These are phyloP conservation scores for Fomitiporia mediterranea DNA, from an alignment of 1,284 basidiomycete genomes.

Conservation along the genomic window DNA sequence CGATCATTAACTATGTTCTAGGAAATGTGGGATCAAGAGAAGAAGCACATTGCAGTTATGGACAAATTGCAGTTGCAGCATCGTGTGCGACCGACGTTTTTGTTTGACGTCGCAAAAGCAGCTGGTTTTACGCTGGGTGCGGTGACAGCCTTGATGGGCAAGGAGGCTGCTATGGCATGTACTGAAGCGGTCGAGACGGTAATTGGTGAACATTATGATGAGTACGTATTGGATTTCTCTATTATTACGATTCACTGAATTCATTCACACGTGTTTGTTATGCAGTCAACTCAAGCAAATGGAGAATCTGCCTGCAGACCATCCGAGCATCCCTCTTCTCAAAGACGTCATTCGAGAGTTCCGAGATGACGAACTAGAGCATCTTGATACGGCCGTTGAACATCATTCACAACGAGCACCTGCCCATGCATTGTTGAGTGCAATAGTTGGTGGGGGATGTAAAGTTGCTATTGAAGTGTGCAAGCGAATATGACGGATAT, in stretches of 20 bases:
- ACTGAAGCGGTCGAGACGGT: constrained; percentile 98
- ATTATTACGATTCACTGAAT: not conserved
- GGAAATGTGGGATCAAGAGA: constrained; percentile 98
- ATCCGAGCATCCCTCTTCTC: constrained; percentile 79
- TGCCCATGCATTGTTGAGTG: constrained; percentile 85
- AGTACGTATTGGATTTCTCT: constrained; percentile 59
- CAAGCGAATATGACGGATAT: constrained; percentile 58
- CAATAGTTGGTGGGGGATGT: constrained; percentile 82
- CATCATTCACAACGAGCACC: constrained; percentile 89
- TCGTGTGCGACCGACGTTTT: constrained; percentile 74
- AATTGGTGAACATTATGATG: constrained; percentile 97
- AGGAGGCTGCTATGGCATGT: constrained; percentile 96
- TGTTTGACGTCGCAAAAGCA: constrained; percentile 81
- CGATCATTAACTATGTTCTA: constrained; percentile 29
- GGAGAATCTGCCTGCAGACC: constrained; percentile 52
- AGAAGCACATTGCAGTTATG: constrained; percentile 87
- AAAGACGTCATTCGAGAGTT: constrained; percentile 79
- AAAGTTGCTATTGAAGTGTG: constrained; percentile 88
- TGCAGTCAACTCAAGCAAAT: constrained; percentile 72
- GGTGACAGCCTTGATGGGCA: constrained; percentile 83
- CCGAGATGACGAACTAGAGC: constrained; percentile 92
- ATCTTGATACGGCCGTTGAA: constrained; percentile 89
- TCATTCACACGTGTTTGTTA: not conserved
- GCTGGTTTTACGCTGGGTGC: constrained; percentile 86
- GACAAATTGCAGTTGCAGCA: constrained; percentile 83